Evolutionary conservation across 2,329 filamentous ascomycete species (phyloP), one percentile per base, ranked within the genome.

Genomic region (Aspergillus sp.): DNA sequence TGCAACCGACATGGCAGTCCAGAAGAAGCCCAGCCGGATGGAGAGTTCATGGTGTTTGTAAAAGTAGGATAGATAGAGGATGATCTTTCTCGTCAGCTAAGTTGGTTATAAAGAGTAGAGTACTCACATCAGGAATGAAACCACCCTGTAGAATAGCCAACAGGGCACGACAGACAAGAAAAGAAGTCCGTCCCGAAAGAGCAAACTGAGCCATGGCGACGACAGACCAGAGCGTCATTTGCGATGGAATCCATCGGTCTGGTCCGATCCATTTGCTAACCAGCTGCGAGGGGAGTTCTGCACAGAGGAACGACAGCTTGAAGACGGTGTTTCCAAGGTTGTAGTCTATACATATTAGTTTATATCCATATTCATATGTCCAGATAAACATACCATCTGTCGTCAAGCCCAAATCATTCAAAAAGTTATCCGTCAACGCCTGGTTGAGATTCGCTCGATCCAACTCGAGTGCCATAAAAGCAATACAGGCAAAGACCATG

Each of bases 1-100:
- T 0, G 69, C 57, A 27, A 88, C 19, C 9, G 50, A 49, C 41
- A 53, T 43, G 1, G 56, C 52, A 2, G 57, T 51, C 44, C 54
- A 60, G 42, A 52, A 59, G 54, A 75, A 59, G 7, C 57, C 48
- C 29, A 59, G 47, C 10, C 61, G 51, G 4, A 76, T 73, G 0
- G 83, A 81, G 0, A 88, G 70, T 59, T 88, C 85, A 38, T 73
- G 72, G 2, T 77, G 75, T 39, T 78, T 88, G 65, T 88, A 88
- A 57, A 83, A 89, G 59, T 88, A 88, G 5, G 77, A 81, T 5
- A 88, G 69, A 60, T 82, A 88, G 0, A 69, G 49, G 26, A 69
- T 54, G 26, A 19, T 19, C 19, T 19, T 19, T 19, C 19, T 19
- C 4, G 19, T 19, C 19, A 19, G 19, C 19, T 19, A n/a, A n/a